Evolutionary conservation across 2,329 filamentous ascomycete species (phyloP), one percentile per base, ranked within the genome.

Genomic region (Knoxdaviesia capensis): DNA sequence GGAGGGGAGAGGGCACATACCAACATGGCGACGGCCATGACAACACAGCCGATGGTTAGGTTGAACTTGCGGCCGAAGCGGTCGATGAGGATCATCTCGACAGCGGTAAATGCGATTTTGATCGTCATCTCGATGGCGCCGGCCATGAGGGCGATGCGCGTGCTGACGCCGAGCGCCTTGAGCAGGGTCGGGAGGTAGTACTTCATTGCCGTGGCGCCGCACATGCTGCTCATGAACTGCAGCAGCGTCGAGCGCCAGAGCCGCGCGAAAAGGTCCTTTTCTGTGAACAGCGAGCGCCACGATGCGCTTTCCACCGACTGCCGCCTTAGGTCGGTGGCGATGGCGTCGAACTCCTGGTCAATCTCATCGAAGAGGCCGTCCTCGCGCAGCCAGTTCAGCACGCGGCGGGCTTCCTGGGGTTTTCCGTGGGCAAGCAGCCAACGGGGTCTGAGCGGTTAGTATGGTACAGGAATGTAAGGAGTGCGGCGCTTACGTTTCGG

Each of bases 221-320:
- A 72, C 65, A 74, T 69, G 48, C 72, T 68, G 0, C 68, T 66
- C 65, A 74, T 68, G 53, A 74, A 74, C 51, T 74, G 69, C 5
- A 74, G 57, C 1, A 73, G 54, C 0, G 67, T 61, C 1, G 69
- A 68, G 11, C 70, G 62, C 71, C 71, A 74, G 9, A 75, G 56
- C 0, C 71, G 60, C 9, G 63, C 59, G 49, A 66, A 67, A 1
- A 74, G 55, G 8, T 60, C 54, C 9, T 56, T 53, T 31, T 71
- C 56, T 4, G 58, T 60, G 51, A 74, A 69, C 1, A 74, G 59
- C 8, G 46, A 44, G 8, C 37, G 37, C 62, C 60, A 65, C 58
- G 41, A 57, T 53, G 10, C 54, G 20, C 20, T 20, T 20, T 20
- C 20, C 20, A 20, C 55, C 5, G 56, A 58, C 7, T 50, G 50